These are phyloP conservation scores for Capillidium rhysosporum DNA, from an alignment of 371 early-diverging fungal genomes.

Conservation along the genomic window DNA sequence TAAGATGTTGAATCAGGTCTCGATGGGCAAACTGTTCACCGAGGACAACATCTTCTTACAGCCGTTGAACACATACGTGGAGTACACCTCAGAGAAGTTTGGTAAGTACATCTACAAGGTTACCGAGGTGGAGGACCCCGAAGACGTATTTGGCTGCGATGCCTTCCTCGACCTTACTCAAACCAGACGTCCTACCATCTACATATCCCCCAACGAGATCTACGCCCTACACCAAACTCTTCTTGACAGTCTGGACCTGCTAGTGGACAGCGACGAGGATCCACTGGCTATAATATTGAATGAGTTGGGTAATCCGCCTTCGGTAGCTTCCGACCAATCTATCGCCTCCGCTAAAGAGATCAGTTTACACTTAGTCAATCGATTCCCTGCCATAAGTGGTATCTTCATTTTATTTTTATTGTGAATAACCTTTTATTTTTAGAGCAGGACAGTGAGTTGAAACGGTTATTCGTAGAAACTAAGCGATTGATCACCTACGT, in stretches of 20 bases:
- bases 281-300: slow-evolving; percentile 54
- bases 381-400: slow-evolving; percentile 28
- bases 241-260: slow-evolving; percentile 41
- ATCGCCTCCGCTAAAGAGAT: slow-evolving; percentile 25
- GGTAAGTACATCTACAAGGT: slow-evolving; percentile 51
- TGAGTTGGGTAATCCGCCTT: slow-evolving; percentile 62
- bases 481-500: slow-evolving; percentile 71
- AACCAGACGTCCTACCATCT: slow-evolving; percentile 66
- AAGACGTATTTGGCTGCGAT: slow-evolving; percentile 76
- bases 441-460: slow-evolving; percentile 39
- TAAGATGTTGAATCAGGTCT: slow-evolving; percentile 82
- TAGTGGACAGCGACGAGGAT: slow-evolving; percentile 39
- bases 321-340: slow-evolving; percentile 24
- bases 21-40: slow-evolving; percentile 50
- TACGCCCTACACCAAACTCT: slow-evolving; percentile 69
- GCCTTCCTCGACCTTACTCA: slow-evolving; percentile 67
- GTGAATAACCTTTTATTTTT: slow-evolving; percentile 15
- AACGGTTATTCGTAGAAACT: slow-evolving; percentile 65
- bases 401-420: background rate
- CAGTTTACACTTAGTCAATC: slow-evolving; percentile 40
- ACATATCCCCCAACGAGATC: slow-evolving; percentile 74
- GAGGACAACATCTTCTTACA: slow-evolving; percentile 50
- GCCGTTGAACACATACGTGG: slow-evolving; percentile 63
- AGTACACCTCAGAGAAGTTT: slow-evolving; percentile 48
- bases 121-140: slow-evolving; percentile 62